phyloP scores from a whole-genome alignment of 1,284 basidiomycete species.

The Fomitopsis schrenkii region DNA sequence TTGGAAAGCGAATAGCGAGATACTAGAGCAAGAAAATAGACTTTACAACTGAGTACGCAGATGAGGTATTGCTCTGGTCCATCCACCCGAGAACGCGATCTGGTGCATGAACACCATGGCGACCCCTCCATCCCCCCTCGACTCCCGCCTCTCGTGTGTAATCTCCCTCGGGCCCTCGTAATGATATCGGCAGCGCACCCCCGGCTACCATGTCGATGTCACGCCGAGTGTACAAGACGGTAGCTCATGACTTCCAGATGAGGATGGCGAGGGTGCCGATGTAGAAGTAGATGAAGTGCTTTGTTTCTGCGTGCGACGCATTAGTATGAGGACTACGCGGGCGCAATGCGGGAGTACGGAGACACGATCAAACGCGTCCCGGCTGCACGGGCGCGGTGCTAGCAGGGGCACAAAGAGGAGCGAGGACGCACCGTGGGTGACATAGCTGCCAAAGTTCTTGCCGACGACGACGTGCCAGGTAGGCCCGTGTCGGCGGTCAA shows the following conservation, averaged over 20 bases:
- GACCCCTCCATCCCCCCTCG: not conserved
- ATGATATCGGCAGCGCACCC: not conserved
- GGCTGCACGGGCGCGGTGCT: not conserved
- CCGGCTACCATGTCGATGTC: not conserved
- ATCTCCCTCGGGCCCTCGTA: not conserved
- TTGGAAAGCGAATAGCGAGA: not conserved
- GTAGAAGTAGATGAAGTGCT: slow-evolving; percentile 98
- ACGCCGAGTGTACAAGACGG: not conserved
- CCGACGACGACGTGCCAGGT: slow-evolving; percentile 99
- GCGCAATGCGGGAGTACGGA: not conserved
- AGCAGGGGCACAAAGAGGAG: not conserved
- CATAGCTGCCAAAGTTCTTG: slow-evolving; percentile 97
- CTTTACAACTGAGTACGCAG: not conserved
- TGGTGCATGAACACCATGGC: not conserved
- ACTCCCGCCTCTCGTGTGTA: not conserved
- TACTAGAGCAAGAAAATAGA: not conserved
- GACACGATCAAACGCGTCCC: not conserved
- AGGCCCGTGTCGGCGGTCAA: slow-evolving; percentile 86
- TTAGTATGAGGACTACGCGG: slow-evolving; percentile 7
- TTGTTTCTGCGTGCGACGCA: slow-evolving; percentile 68
- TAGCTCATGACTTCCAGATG: slow-evolving; percentile 85
- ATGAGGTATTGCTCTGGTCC: not conserved
- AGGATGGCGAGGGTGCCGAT: slow-evolving; percentile 85
- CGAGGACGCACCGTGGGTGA: slow-evolving; percentile 82
- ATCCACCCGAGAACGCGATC: too few relatives aligned